Base-by-base conservation (phyloP, 768 basidiomycete species). In the Lactarius trivialis region DNA sequence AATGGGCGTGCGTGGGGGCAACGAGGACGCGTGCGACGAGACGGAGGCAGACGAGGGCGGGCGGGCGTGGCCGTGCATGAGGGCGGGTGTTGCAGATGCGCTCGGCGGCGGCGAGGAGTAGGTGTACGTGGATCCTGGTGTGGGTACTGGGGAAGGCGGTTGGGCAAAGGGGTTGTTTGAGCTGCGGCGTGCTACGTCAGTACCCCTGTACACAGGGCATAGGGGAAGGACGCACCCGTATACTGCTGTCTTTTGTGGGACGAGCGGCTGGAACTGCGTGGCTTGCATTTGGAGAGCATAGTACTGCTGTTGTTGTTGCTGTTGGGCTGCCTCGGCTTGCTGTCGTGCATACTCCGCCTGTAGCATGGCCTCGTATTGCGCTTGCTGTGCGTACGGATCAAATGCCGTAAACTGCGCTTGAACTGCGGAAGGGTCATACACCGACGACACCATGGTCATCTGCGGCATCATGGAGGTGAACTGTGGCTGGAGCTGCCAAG, bases 101-200 rank as follows among this genome's bases (percentile, higher is more conserved):
- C 64, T 67, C 28, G 60, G 60, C 12, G 19, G 21, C 15, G 60
- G 53, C 9, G 66, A 61, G 7, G 37, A 12, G 12, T 48, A 48
- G 34, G 59, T 24, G 17, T 28, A 41, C 8, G 70, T 61, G 34
- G 75, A 76, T 60, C 76, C 73, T 55, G 70, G 56, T 17, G 79
- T 71, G 30, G 82, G 74, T 30, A 79, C 75, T 41, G 82, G 78
- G 64, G 55, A 72, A n/a, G 58, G 69, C 4, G 60, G 30, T 24
- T 57, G 64, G 9, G 89, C 92, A 68, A 96, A 96, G 1, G 93
- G 93, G 72, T 97, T 97, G 78, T 95, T 95, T 39, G 89, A 85
- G n/a, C 89, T 88, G 67, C 14, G 50, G 3, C 21, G 50, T 19
- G 28, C 14, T 7, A 1, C 28, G 56, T 48, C 41, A 58, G 45